Evolutionary conservation across 352 stramenopile species (phyloP), one percentile per base, ranked within the genome.

Genomic region (Pythium guiyangense): DNA sequence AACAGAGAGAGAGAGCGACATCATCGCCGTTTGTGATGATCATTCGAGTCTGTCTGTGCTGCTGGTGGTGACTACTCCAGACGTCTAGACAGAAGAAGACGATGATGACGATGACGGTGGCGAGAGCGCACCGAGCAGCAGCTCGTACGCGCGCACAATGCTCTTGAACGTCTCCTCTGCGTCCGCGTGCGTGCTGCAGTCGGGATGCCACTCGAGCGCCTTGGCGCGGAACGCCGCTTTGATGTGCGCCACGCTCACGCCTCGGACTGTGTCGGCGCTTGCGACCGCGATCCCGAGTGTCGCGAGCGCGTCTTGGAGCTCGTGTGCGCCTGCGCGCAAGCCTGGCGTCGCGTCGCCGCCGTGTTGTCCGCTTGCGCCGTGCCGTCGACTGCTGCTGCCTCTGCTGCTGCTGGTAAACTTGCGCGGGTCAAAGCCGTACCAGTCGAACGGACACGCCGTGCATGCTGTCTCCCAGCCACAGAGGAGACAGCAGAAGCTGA

Each of bases 171-270:
- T 70, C 37, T 82, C 77, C 20, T 85, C 74, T 12, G 92, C 91
- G 18, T 71, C 62, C n/a, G 83, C 74, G 22, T 87, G 62, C 11
- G 74, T 59, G 59, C 96, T 97, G 69, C 95, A 97, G 69, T 98
- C 94, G 0, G 94, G 94, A 58, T 98, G 94, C 71, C 90, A 97
- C 64, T 89, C 84, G 12, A 97, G 73, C 27, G 91, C 91, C 52
- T 86, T 72, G 43, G 51, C 62, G 58, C 79, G 77, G 57, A 90
- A 90, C 18, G 79, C 77, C 4, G 64, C 64, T 51, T 90, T 90
- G 20, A 90, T 59, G 17, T 65, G 52, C 18, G 53, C 37, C 27
- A 63, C 49, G 14, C 65, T 57, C 43, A 60, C 34, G 42, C 27
- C 34, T 2, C n/a, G 31, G 1, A 27, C 20, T n/a, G n/a, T 20